Percentiles rank a stretch among this genome's conserved stretches.
phyloP scores from a whole-genome alignment of 495 filamentous ascomycete genomes.

The Xylaria scruposa region DNA sequence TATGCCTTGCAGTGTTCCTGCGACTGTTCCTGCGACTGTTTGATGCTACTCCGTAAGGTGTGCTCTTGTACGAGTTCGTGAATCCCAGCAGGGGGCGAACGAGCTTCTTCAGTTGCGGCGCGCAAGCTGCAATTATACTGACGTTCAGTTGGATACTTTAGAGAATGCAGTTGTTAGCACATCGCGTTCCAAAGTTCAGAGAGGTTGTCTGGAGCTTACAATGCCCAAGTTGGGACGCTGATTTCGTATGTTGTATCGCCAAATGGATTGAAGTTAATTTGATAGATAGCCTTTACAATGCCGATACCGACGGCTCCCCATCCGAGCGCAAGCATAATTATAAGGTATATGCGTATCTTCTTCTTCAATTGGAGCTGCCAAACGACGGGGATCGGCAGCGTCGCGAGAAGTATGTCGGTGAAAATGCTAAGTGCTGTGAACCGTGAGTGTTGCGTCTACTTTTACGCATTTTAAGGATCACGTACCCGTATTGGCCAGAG shows the following conservation, averaged over 20 bases:
- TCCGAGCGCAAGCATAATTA: constrained; percentile 52
- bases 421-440: constrained; percentile 49
- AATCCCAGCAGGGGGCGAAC: constrained; percentile 41
- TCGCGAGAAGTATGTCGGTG: constrained; percentile 55
- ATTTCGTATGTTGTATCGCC: background rate
- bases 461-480: background rate
- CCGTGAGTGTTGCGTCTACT: background rate
- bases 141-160: constrained; percentile 50
- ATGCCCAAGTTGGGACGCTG: constrained; percentile 39
- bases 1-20: constrained; percentile 12
- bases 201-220: constrained; percentile 34
- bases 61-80: constrained; percentile 18
- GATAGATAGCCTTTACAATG: constrained; percentile 38
- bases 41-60: constrained; percentile 6
- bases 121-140: constrained; percentile 55
- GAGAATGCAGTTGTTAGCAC: constrained; percentile 27
- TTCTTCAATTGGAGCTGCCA: constrained; percentile 53
- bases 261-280: constrained; percentile 28
- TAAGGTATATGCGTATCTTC: constrained; percentile 48
- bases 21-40: background rate
- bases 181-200: background rate
- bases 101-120: constrained; percentile 52
- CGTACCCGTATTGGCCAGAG: constrained; percentile 47
- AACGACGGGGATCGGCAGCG: constrained; percentile 52
- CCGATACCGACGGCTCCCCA: constrained; percentile 45